Conservation (phyloP, 176 grass and related monocot genomes). For the Urochloa ruziziensis region DNA sequence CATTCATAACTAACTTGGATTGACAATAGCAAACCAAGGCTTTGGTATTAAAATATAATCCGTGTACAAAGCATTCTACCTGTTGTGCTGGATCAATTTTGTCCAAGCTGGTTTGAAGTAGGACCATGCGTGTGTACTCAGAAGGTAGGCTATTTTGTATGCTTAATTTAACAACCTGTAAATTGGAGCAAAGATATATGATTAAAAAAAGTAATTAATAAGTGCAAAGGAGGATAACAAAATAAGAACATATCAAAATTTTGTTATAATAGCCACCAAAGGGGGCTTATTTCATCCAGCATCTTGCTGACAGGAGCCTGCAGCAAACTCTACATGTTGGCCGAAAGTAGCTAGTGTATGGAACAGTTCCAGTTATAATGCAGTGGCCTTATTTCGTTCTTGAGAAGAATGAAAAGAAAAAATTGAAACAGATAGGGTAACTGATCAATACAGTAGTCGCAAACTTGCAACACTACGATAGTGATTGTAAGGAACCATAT, state of each 20-base stretch:
- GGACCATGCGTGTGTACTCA: constrained; percentile 71
- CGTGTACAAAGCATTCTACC: neutral
- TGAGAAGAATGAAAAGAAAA: constrained; percentile 5
- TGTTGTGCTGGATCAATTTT: constrained; percentile 61
- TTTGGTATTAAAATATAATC: neutral
- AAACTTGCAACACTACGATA: constrained; percentile 3
- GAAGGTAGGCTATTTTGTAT: constrained; percentile 78
- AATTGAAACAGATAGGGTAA: neutral
- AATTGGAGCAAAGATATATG: constrained; percentile 2
- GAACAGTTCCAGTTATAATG: neutral
- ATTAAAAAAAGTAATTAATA: constrained; percentile 1
- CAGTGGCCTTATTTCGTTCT: neutral
- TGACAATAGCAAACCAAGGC: neutral
- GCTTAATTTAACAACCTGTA: constrained; percentile 77
- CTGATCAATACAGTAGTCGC: neutral
- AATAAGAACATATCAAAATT: neutral
- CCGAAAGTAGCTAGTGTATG: neutral
- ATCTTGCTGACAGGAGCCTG: neutral
- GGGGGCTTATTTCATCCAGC: neutral
- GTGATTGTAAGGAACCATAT: neutral
- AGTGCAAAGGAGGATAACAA: neutral
- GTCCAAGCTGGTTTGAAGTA: constrained; percentile 58
- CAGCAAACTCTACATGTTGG: constrained; percentile 1
- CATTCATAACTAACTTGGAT: neutral
- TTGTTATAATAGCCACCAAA: neutral